A percentile compares a stretch with the other conserved stretches of the same genome.
These are phyloP conservation scores for Boletellus deceptivus DNA, from an alignment of 1,284 basidiomycete genomes.

Conservation along the genomic window DNA sequence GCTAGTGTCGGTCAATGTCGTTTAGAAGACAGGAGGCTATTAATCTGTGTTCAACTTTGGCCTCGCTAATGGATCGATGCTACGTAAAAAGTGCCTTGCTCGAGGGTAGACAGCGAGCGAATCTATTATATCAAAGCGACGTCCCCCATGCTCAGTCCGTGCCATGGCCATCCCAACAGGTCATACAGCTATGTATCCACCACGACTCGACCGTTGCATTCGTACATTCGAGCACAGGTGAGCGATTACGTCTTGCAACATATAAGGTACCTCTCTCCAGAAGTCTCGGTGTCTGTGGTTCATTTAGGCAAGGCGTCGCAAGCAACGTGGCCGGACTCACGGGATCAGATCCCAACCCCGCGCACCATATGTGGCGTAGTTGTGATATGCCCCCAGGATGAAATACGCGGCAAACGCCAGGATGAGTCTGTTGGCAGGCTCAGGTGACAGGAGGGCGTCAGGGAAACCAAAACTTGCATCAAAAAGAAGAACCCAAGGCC, in stretches of 20 bases:
- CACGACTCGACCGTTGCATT: constrained; percentile 60
- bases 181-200: constrained; percentile 76
- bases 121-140: constrained; percentile 8
- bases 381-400: constrained; percentile 75
- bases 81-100: constrained; percentile 14
- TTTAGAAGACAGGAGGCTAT: constrained; percentile 25
- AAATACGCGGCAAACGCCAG: constrained; percentile 70
- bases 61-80: constrained; percentile 7
- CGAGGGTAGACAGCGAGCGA: constrained; percentile 7
- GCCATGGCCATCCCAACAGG: background rate
- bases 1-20: background rate
- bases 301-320: constrained; percentile 7
- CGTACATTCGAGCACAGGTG: constrained; percentile 73
- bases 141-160: background rate
- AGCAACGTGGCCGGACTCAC: constrained; percentile 41
- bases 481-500: constrained; percentile 83
- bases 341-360: constrained; percentile 77
- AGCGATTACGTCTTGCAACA: constrained; percentile 71
- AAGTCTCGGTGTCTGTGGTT: constrained; percentile 74
- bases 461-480: constrained; percentile 49
- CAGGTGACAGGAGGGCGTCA: background rate
- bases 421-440: constrained; percentile 48
- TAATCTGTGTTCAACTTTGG: constrained; percentile 21
- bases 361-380: constrained; percentile 80
- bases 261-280: constrained; percentile 83